Base-by-base conservation (phyloP, 805 yeast genomes). In the Candida endomychidarum region DNA sequence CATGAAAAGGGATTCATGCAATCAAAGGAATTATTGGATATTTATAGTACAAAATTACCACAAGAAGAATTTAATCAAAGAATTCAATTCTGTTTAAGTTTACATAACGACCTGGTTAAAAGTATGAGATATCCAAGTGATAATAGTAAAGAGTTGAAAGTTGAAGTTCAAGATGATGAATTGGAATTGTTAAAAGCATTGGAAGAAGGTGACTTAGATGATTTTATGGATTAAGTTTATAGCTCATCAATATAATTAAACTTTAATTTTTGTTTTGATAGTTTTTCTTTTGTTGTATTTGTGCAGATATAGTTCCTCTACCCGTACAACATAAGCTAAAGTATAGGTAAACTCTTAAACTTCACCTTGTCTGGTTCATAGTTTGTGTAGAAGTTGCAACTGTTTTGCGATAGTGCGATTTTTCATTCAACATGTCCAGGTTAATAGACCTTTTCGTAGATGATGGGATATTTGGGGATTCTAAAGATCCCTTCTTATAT, bases 1-100 rank as follows among this genome's bases (percentile, higher is more conserved):
- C 96, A 90, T 65, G 87, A 86, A 57, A 74, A 78, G 47, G 97
- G 97, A 2, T 90, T 70, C 60, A 90, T 93, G 85, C 90, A 89
- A 66, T 83, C 95, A 26, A 83, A 80, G 51, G 99, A 93, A 61
- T 67, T 87, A 43, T 67, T 80, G 54, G 96, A 93, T 61, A 77
- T 90, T 36, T 93, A 93, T 63, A 83, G 93, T 7, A 88, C 98
- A 0, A 77, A 72, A 33, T 82, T 81, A 54, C 99, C 99, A 23
- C 96, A 88, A 64, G 69, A 66, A 11, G 85, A 88, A 43, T 88
- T 87, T 66, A 90, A 91, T 66, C 95, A 88, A 61, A 84, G 99
- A 72, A 91, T 93, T 62, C 80, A 80, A 53, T 95, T 93, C 64
- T 91, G 96, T 57, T 84, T 88, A 67, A 77, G 83, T 34, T 74